Conservation (phyloP, 805 yeast species). For the Martiniozyma abietophila region DNA sequence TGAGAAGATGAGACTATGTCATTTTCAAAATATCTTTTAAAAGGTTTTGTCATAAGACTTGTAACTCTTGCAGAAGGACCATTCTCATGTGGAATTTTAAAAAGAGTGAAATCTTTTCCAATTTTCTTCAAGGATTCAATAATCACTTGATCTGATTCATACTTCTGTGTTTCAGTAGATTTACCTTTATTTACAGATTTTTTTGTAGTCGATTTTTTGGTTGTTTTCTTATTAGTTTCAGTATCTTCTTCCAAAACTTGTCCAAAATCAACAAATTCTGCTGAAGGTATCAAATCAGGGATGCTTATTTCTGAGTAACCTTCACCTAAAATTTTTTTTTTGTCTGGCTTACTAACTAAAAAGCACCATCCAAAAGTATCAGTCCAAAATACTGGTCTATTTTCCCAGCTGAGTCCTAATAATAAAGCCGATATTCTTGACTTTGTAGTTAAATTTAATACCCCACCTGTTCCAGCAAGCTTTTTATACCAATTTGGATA, state of each 20-base stretch:
- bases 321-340: constrained; percentile 27
- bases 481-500: constrained; percentile 90
- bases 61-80: constrained; percentile 72
- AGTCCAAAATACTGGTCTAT: constrained; percentile 73
- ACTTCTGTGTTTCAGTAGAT: background rate
- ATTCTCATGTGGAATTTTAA: constrained; percentile 82
- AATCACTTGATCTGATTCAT: constrained; percentile 13
- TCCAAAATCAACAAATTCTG: constrained; percentile 12
- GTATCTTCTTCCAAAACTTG: constrained; percentile 8
- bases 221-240: background rate
- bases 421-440: constrained; percentile 71
- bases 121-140: constrained; percentile 9
- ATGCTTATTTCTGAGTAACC: constrained; percentile 25
- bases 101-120: constrained; percentile 21
- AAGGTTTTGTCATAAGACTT: constrained; percentile 68
- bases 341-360: constrained; percentile 38
- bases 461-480: constrained; percentile 28
- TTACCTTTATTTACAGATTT: background rate
- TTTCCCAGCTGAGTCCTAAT: constrained; percentile 77
- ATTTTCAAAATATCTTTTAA: constrained; percentile 60
- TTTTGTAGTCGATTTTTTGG: background rate
- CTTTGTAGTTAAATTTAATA: constrained; percentile 53
- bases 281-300: constrained; percentile 12
- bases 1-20: constrained; percentile 64
- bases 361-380: constrained; percentile 85